Evolutionary conservation across 2,329 filamentous ascomycete genomes (phyloP), one percentile per base, ranked within the genome.

Genomic region (Penicillium sp.): DNA sequence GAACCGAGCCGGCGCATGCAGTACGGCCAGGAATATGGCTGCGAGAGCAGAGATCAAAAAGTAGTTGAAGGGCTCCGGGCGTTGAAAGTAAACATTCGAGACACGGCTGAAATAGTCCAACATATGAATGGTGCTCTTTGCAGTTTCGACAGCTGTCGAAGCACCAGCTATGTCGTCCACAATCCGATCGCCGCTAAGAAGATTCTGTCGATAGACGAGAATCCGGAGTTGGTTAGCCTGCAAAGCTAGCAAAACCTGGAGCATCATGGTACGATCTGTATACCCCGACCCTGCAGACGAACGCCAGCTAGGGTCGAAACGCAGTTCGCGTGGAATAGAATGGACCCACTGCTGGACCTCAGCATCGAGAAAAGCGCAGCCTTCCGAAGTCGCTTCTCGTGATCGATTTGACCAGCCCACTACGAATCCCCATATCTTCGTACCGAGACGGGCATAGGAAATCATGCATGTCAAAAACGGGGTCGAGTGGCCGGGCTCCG

Each of bases 391-490:
- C 12, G 60, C 62, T 6, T 39, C 61, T 50, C 43, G 72, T 51
- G 27, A 68, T 7, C 59, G 69, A 3, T 23, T 73, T 48, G 34
- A 69, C 71, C 56, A 78, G 64, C 9, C 13, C 61, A 75, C 61
- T 1, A 80, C 70, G 0, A 78, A 67, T 0, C 75, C 72, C 78
- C 77, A 79, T 5, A 80, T 71, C 42, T 75, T 76, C 2, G 77
- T 75, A 42, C 75, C 76, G 0, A 80, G 65, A 0, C 75, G 69
- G 0, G 76, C 75, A 32, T 80, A 79, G 0, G 71, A 72, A 1
- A 80, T 74, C 76, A 80, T 76, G 41, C 76, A 80, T 2, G 72
- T 72, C 0, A 80, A 61, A 34, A 79, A 80, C 0, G 73, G 66
- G 3, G 66, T 67, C 12, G 67, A 61, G 12, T 68, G 59, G 3